Percentiles rank a stretch among this genome's conserved stretches.
phyloP scores from a whole-genome alignment of 2,329 filamentous ascomycete species.

The Alternaria sp. region DNA sequence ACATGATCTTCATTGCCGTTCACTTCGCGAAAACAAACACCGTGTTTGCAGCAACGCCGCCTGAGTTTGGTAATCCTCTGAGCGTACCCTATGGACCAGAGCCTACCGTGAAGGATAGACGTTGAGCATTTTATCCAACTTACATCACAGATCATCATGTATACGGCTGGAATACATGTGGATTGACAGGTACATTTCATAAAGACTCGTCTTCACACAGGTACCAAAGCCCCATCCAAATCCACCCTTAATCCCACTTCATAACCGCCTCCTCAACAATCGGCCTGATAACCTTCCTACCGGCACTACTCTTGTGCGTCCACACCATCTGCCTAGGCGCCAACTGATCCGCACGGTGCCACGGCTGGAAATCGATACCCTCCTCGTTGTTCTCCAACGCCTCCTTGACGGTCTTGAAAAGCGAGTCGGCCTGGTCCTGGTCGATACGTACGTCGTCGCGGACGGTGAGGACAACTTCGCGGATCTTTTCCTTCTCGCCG shows the following conservation, averaged over 20 bases:
- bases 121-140: neutral
- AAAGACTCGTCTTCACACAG: neutral
- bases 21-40: neutral
- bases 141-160: neutral
- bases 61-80: neutral
- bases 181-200: neutral
- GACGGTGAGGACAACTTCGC: conserved; percentile 56
- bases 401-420: conserved; percentile 50
- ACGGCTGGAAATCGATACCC: conserved; percentile 50
- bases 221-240: neutral
- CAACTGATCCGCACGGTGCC: conserved; percentile 53
- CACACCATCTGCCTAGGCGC: conserved; percentile 56
- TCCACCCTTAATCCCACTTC: conserved; percentile 43
- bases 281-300: conserved; percentile 54
- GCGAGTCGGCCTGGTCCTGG: conserved; percentile 51
- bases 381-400: conserved; percentile 51
- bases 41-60: neutral
- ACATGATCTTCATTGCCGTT: neutral
- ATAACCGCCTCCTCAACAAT: conserved; percentile 55
- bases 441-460: conserved; percentile 55
- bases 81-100: neutral
- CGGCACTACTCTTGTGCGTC: conserved; percentile 50
- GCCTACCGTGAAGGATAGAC: neutral
- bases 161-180: neutral
- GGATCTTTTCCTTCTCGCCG: conserved; percentile 54